Evolutionary conservation across 345 rosid genomes (phyloP).

Genomic region (Litchi chinensis): DNA sequence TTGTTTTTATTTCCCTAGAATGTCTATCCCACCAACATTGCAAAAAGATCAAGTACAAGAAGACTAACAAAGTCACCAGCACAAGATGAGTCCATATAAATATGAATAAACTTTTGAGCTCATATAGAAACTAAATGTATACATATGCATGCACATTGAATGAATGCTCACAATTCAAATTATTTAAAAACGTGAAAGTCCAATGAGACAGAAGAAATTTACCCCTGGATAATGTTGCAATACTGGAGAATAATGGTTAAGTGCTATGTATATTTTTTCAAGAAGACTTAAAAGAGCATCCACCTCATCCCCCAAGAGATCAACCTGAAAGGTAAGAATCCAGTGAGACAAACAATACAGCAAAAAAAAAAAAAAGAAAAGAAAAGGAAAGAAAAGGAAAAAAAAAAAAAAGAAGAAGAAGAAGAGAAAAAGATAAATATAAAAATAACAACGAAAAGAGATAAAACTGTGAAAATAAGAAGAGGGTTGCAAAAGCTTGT

Average conservation of each 20-base stretch:
- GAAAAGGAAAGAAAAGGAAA: not conserved
- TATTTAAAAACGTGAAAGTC: not conserved
- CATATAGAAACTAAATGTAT: not conserved
- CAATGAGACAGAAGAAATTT: slow-evolving; percentile 32
- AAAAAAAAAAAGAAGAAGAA: not conserved
- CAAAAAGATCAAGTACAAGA: not conserved
- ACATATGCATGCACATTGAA: not conserved
- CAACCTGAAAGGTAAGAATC: slow-evolving; percentile 60
- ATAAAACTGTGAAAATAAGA: not conserved
- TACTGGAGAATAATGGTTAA: slow-evolving; percentile 92
- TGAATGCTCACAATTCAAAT: not conserved
- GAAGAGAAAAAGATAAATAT: no score
- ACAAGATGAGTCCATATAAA: not conserved
- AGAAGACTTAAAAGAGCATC: slow-evolving; percentile 71
- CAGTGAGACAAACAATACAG: not conserved
- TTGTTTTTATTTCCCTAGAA: not conserved
- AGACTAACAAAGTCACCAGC: not conserved
- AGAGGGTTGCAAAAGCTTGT: not conserved
- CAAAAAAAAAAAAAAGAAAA: not conserved
- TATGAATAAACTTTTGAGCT: not conserved
- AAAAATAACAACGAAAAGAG: no score
- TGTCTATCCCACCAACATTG: not conserved
- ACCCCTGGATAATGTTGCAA: slow-evolving; percentile 91
- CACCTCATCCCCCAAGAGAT: slow-evolving; percentile 91
- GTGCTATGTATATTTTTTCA: slow-evolving; percentile 88